Evolutionary conservation across 208 protist species (phyloP), one percentile per base, ranked within the genome.

Genomic region (Acanthamoeba lenticulata): DNA sequence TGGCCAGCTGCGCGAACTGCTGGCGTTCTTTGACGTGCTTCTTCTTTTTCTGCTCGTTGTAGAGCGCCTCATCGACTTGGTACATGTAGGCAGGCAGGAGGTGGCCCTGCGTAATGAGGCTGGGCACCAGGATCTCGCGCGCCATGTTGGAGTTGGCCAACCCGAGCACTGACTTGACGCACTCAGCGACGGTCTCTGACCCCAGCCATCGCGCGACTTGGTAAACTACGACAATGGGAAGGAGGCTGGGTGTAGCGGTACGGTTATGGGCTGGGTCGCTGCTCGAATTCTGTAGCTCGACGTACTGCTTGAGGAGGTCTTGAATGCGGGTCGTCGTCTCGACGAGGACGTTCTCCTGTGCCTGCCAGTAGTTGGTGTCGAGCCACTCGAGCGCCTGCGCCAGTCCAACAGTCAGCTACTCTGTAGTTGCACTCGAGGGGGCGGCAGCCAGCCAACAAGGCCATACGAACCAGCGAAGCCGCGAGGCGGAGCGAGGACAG

Each of bases 301-400:
- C 15, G 34, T 89, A 89, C 17, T 11, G 36, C 42, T 49, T n/a
- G 42, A 89, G 79, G 15, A 7, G 24, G n/a, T 3, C n/a, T 27
- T n/a, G 5, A 6, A 60, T 38, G 21, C 79, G n/a, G 19, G 11
- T 27, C 7, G n/a, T 52, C 15, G 36, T 57, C 27, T 89, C 79
- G n/a, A 29, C n/a, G 15, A 89, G 45, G 11, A 29, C 19, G 21
- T 40, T 36, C 34, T 89, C 79, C 45, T 89, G 79, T 27, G 6
- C 32, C 29, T 52, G 45, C 79, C 79, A 89, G 32, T 89, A 89
- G 79, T 89, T 89, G 40, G 4, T 7, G 24, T 89, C 45, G 15
- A 89, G 79, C 79, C 79, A 89, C 27, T 62, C 27, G 7, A 89
- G 27, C 17, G 79, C 79, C 79, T 89, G 45, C 9, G 49, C 7